A percentile compares a stretch with the other conserved stretches of the same genome.
These are phyloP conservation scores for Avena sativa DNA, from an alignment of 176 grass and related monocot species.

Conservation along the genomic window DNA sequence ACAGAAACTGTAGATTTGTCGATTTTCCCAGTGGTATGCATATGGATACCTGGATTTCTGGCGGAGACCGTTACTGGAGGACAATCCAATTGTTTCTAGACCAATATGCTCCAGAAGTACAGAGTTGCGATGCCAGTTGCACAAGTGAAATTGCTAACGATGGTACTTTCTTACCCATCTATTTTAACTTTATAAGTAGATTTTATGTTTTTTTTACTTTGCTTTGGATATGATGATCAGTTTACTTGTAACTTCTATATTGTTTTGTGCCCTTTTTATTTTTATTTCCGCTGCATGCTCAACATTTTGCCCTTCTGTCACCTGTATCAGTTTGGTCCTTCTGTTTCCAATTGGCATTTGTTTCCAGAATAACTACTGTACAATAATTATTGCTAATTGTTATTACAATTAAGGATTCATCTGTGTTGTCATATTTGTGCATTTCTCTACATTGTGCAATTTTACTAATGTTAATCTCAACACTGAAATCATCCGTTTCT, in stretches of 20 bases:
- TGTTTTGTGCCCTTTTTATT: not conserved
- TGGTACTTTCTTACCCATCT: constrained; percentile 56
- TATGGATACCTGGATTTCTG: constrained; percentile 97
- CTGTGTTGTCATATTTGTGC: not conserved
- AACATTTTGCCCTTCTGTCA: not conserved
- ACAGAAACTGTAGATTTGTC: constrained; percentile 75
- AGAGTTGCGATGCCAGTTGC: constrained; percentile 49
- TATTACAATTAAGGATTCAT: constrained; percentile 13
- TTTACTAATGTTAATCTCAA: constrained; percentile 17
- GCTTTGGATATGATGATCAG: constrained; percentile 4
- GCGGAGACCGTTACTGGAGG: constrained; percentile 95
- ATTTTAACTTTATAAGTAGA: not conserved
- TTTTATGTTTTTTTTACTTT: constrained; percentile 11
- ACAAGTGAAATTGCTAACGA: constrained; percentile 52
- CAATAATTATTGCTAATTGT: not conserved
- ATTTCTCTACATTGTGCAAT: not conserved
- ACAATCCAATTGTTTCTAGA: constrained; percentile 80
- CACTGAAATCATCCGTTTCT: not conserved
- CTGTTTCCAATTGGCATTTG: not conserved
- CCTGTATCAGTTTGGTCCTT: not conserved
- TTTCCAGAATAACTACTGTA: constrained; percentile 30
- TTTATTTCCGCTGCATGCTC: not conserved
- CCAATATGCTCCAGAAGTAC: constrained; percentile 58
- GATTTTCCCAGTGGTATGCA: constrained; percentile 98
- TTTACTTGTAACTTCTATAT: not conserved